A percentile compares a stretch with the other conserved stretches of the same genome.
These are phyloP conservation scores for Ustilago cynodontis DNA, from an alignment of 1,284 basidiomycete species.

Conservation along the genomic window DNA sequence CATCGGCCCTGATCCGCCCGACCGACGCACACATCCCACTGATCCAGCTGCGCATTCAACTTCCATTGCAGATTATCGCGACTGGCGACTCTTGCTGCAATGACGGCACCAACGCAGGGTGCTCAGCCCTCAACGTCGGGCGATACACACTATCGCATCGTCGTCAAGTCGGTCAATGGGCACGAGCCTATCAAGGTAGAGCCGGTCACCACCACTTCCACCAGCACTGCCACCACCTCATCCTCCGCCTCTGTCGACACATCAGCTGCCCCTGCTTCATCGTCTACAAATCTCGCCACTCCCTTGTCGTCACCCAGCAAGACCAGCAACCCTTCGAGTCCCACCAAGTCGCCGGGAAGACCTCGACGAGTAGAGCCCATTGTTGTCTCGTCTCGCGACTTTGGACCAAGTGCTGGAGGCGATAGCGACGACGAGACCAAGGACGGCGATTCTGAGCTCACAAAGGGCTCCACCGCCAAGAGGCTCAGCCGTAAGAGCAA, in stretches of 20 bases:
- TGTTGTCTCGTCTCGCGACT: conserved; percentile 46
- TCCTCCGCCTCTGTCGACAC: conserved; percentile 12
- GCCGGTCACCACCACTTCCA: background rate
- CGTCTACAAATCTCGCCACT: conserved; percentile 25
- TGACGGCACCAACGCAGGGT: conserved; percentile 30
- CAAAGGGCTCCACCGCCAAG: conserved; percentile 43
- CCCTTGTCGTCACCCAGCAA: conserved; percentile 40
- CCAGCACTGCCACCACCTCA: background rate
- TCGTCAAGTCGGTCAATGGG: conserved; percentile 53
- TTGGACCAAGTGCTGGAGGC: conserved; percentile 44
- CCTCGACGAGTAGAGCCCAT: conserved; percentile 45
- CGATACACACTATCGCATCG: conserved; percentile 42
- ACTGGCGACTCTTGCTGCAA: background rate
- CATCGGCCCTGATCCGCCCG: background rate
- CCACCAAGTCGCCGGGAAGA: conserved; percentile 37
- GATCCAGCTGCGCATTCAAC: background rate
- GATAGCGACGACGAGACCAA: conserved; percentile 36
- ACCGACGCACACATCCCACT: background rate
- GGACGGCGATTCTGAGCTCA: conserved; percentile 34
- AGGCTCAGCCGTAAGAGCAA: conserved; percentile 53
- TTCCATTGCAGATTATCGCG: background rate
- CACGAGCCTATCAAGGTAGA: conserved; percentile 45
- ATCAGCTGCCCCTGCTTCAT: conserved; percentile 8
- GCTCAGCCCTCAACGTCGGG: conserved; percentile 16
- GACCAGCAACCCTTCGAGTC: conserved; percentile 24